A percentile compares a stretch with the other conserved stretches of the same genome.
These are phyloP conservation scores for Exutisphaerella laricina DNA, from an alignment of 2,329 filamentous ascomycete species.

Conservation along the genomic window DNA sequence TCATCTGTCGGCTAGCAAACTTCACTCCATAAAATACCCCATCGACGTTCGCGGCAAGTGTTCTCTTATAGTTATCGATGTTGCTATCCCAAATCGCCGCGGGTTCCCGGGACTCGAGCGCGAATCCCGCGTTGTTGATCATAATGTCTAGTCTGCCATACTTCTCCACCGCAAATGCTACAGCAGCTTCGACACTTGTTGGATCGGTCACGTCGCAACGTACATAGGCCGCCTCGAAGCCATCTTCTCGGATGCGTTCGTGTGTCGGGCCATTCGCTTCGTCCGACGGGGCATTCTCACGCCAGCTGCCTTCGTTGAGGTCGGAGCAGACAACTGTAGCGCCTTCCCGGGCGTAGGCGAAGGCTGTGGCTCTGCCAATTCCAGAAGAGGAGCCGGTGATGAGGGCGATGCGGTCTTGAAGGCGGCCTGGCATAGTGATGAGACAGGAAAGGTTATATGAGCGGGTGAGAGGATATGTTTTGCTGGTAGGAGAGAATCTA, in stretches of 20 bases:
- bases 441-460: too few species aligned
- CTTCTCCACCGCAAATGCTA: conserved; percentile 28
- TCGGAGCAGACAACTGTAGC: conserved; percentile 28
- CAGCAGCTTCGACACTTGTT: conserved; percentile 26
- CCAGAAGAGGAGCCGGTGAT: conserved; percentile 34
- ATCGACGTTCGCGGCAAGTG: conserved; percentile 33
- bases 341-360: conserved; percentile 31
- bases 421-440: conserved; percentile 26
- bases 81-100: conserved; percentile 43
- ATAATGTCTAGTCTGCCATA: conserved; percentile 35
- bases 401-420: conserved; percentile 26
- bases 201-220: conserved; percentile 31
- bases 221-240: conserved; percentile 27
- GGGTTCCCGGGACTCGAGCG: conserved; percentile 27
- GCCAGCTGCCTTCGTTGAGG: conserved; percentile 18
- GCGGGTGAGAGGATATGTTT: too few species aligned
- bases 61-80: conserved; percentile 44
- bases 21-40: conserved; percentile 43
- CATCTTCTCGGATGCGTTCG: conserved; percentile 14
- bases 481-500: too few species aligned
- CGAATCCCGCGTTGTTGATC: conserved; percentile 36
- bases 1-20: conserved; percentile 46
- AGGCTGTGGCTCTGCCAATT: conserved; percentile 33
- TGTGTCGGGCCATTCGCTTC: conserved; percentile 20
- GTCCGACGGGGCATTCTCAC: conserved; percentile 13